These are phyloP conservation scores for Phytopythium boreale DNA, from an alignment of 352 stramenopile species.

Conservation along the genomic window DNA sequence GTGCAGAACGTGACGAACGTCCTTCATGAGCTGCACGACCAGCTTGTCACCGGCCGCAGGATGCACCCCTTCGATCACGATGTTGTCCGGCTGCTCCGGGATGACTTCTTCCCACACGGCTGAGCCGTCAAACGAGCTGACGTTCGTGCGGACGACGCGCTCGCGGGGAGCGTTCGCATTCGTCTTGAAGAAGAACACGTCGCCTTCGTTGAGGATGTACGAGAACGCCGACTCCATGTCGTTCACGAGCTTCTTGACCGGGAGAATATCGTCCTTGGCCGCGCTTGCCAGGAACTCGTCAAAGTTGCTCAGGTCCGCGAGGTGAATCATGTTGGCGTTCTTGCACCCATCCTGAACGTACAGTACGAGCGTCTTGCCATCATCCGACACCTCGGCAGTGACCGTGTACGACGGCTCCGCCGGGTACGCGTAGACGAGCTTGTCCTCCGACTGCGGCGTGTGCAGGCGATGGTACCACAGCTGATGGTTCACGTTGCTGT, in stretches of 20 bases:
- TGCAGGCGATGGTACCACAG: conserved; percentile 79
- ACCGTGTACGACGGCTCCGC: conserved; percentile 72
- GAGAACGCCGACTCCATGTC: conserved; percentile 83
- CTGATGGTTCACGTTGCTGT: conserved; percentile 75
- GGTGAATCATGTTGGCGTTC: conserved; percentile 87
- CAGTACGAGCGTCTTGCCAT: conserved; percentile 74
- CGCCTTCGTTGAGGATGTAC: conserved; percentile 88
- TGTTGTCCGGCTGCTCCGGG: conserved; percentile 61
- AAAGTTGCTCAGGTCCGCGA: conserved; percentile 57
- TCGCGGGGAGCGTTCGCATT: conserved; percentile 81
- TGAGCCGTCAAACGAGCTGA: conserved; percentile 20
- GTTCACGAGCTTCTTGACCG: conserved; percentile 79
- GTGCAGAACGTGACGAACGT: conserved; percentile 77
- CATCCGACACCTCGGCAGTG: conserved; percentile 64
- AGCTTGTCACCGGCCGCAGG: conserved; percentile 64
- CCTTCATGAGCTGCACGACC: conserved; percentile 77
- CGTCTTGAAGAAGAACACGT: conserved; percentile 85
- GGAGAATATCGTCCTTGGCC: conserved; percentile 26
- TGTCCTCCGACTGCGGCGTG: conserved; percentile 68
- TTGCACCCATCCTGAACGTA: conserved; percentile 85
- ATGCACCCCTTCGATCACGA: conserved; percentile 76
- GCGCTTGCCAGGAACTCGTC: conserved; percentile 35
- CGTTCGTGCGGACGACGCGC: conserved; percentile 61
- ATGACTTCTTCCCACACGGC: conserved; percentile 79
- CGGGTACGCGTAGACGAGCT: conserved; percentile 76